Percentiles rank a stretch among this genome's conserved stretches.
Conservation (phyloP, 2,329 filamentous ascomycete genomes). For the Penicillium griseofulvum region DNA sequence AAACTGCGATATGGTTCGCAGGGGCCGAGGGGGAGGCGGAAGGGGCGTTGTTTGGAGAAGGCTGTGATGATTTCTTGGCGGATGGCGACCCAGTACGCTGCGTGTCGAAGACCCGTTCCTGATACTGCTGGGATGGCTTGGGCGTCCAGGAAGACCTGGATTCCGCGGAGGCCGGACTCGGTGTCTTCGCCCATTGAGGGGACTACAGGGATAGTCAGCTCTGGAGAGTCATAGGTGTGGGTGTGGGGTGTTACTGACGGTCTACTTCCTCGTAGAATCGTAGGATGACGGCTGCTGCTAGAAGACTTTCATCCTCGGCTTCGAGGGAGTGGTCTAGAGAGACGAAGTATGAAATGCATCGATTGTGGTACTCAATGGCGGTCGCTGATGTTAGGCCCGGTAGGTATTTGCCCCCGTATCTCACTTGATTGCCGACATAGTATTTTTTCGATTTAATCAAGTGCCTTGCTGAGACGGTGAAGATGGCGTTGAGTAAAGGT, state of each 20-base stretch:
- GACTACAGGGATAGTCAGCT: conserved; percentile 1
- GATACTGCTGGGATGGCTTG: conserved; percentile 17
- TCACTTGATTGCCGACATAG: conserved; percentile 13
- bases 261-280: conserved; percentile 47
- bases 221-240: too few species aligned
- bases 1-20: conserved; percentile 37
- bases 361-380: conserved; percentile 43
- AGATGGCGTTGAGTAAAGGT: conserved; percentile 41
- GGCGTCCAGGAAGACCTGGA: conserved; percentile 37
- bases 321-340: conserved; percentile 36
- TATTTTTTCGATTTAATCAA: conserved; percentile 30
- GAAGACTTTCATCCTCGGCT: conserved; percentile 40
- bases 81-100: conserved; percentile 49
- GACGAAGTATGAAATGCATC: conserved; percentile 43
- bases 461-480: conserved; percentile 41
- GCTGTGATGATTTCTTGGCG: conserved; percentile 52
- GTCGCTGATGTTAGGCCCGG: conserved; percentile 34
- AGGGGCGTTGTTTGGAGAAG: conserved; percentile 40
- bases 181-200: conserved; percentile 19
- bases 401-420: conserved; percentile 26
- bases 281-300: conserved; percentile 44
- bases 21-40: conserved; percentile 39
- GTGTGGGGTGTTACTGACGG: conserved; percentile 11
- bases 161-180: conserved; percentile 19
- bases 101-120: conserved; percentile 39